Percentiles rank a stretch among this genome's conserved stretches.
Evolutionary conservation across 176 grass and related monocot genomes (phyloP).

Genomic region (Otatea glauca): DNA sequence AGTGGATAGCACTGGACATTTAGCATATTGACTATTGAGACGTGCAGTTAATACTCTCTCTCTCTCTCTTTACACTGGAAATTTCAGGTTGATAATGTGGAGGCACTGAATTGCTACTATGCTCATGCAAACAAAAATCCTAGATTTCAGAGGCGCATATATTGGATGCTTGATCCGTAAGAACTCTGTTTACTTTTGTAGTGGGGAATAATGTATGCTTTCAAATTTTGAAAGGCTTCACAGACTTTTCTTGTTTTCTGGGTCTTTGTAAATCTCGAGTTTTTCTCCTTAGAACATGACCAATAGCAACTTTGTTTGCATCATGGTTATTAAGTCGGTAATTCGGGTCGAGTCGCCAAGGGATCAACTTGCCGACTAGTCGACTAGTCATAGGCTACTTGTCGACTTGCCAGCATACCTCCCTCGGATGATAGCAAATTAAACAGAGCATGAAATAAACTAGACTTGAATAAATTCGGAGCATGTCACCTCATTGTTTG

Average conservation of each 20-base stretch:
- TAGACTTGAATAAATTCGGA: too few relatives aligned
- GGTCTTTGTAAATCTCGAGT: neutral
- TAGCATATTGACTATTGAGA: neutral
- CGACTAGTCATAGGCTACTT: too few relatives aligned
- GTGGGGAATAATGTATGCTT: neutral
- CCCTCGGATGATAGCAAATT: too few relatives aligned
- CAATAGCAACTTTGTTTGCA: slow-evolving; percentile 1
- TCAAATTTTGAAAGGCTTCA: neutral
- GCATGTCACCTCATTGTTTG: too few relatives aligned
- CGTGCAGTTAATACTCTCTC: slow-evolving; percentile 2
- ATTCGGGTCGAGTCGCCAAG: too few relatives aligned
- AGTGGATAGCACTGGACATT: neutral
- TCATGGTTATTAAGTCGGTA: too few relatives aligned
- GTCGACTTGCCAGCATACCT: too few relatives aligned
- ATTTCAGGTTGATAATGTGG: slow-evolving; percentile 72
- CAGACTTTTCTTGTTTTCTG: neutral
- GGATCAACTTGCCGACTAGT: too few relatives aligned
- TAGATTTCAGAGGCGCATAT: slow-evolving; percentile 74
- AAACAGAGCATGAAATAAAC: too few relatives aligned
- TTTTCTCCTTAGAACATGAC: neutral
- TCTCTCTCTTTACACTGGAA: slow-evolving; percentile 16
- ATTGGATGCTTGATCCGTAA: slow-evolving; percentile 99
- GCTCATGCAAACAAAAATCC: slow-evolving; percentile 62
- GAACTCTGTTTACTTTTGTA: slow-evolving; percentile 25
- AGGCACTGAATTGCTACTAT: slow-evolving; percentile 82